Evolutionary conservation across 495 filamentous ascomycete species (phyloP), one percentile per base, ranked within the genome.

Genomic region (Corynascus novoguineensis): DNA sequence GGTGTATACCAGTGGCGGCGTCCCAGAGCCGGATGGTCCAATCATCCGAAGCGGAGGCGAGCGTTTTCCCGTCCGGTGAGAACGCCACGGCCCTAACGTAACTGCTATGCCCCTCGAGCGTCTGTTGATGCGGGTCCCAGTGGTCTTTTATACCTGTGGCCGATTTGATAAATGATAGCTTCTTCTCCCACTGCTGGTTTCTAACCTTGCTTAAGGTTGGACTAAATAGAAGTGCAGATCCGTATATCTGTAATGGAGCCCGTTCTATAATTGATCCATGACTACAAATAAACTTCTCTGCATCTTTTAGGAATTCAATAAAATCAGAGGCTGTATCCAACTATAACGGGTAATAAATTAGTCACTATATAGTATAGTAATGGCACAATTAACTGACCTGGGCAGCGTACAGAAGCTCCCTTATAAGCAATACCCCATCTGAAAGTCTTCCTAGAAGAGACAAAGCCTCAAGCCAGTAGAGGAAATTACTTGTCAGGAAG

Each of bases 401-500:
- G n/a, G n/a, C n/a, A n/a, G n/a, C n/a, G n/a, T n/a, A n/a, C n/a
- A n/a, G n/a, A n/a, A n/a, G n/a, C n/a, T n/a, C n/a, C n/a, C n/a
- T n/a, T n/a, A n/a, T n/a, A n/a, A n/a, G n/a, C n/a, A n/a, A n/a
- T n/a, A n/a, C n/a, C n/a, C n/a, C n/a, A n/a, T 72, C 61, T 14
- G 64, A 70, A n/a, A 64, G 53, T 37, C 60, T 31, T 4, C 69
- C 69, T 25, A 78, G 19, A 24, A 73, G 59, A 54, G 65, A 65
- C 73, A 63, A 32, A 15, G 40, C 57, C 49, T 65, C 53, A 44
- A 65, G 59, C 63, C 63, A 65, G 50, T 65, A 66, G n/a, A 82
- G 66, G 37, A 81, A 70, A 62, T 80, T 67, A 51, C 66, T 28
- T 49, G 60, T 34, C 15, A 81, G 59, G 41, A 80, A 81, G 9